Evolutionary conservation across 345 rosid species (phyloP).

Genomic region (Carallia brachiata): DNA sequence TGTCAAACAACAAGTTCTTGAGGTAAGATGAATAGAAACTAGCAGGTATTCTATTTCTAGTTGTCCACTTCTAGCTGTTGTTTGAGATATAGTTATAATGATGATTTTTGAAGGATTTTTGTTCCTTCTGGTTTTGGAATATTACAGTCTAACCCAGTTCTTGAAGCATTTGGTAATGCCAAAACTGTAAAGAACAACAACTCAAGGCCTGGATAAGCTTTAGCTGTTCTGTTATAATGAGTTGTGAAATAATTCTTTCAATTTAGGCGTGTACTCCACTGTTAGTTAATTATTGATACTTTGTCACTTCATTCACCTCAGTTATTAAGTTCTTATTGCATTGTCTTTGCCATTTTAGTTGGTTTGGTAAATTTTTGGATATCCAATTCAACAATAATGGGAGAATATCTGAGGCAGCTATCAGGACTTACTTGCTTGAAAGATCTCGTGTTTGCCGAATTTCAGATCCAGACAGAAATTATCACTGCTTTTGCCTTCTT

Average conservation of each 20-base stretch:
- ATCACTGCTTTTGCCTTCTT: conserved; percentile 88
- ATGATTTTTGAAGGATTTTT: not conserved
- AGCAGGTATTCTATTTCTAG: conserved; percentile 20
- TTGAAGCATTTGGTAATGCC: conserved; percentile 98
- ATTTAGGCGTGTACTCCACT: not conserved
- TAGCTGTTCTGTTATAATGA: no score
- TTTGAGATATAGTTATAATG: not conserved
- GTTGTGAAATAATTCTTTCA: conserved; percentile 1
- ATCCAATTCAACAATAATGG: conserved; percentile 93
- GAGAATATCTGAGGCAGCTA: conserved; percentile 96
- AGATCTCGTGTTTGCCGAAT: conserved; percentile 98
- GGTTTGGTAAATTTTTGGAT: conserved; percentile 99
- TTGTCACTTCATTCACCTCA: not conserved
- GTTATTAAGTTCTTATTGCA: not conserved
- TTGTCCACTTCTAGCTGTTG: not conserved
- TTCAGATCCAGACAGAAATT: conserved; percentile 94
- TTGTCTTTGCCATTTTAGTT: conserved; percentile 47
- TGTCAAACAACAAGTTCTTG: conserved; percentile 96
- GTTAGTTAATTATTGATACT: not conserved
- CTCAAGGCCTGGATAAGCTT: conserved; percentile 55
- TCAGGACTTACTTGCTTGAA: conserved; percentile 87
- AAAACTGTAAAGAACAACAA: conserved; percentile 93
- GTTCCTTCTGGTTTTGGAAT: conserved; percentile 5
- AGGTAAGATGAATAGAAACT: conserved; percentile 49
- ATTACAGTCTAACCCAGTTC: conserved; percentile 93